Evolutionary conservation across 495 filamentous ascomycete species (phyloP).

Genomic region (Geoglossum glabrum): DNA sequence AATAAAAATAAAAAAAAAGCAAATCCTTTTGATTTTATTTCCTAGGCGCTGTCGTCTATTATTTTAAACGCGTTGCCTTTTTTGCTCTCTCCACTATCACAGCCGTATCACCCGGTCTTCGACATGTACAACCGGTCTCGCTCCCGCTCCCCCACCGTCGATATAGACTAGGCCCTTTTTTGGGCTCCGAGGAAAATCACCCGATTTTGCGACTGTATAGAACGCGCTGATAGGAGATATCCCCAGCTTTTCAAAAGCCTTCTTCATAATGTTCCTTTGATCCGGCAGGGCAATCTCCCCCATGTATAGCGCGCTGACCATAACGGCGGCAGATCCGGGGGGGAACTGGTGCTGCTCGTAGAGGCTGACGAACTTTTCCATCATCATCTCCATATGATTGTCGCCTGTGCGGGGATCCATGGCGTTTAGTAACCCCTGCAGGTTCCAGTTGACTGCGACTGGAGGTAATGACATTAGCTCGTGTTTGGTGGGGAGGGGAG

Average conservation of each 20-base stretch:
- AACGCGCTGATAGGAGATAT: background rate
- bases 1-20: no score
- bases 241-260: background rate
- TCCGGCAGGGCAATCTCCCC: background rate
- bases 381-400: no score
- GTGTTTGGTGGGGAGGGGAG: conserved; percentile 6
- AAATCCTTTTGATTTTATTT: no score
- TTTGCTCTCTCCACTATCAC: no score
- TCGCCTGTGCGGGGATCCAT: no score
- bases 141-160: background rate
- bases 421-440: no score
- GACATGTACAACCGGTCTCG: background rate
- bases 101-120: background rate
- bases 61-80: no score
- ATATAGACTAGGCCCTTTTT: background rate
- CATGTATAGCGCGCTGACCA: background rate
- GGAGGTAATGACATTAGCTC: no score
- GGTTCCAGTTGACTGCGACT: no score
- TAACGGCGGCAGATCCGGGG: background rate
- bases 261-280: background rate
- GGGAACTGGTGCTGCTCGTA: no score
- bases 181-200: background rate
- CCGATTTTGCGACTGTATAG: background rate
- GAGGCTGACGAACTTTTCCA: no score
- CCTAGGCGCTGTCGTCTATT: no score